phyloP scores from a whole-genome alignment of 2,329 filamentous ascomycete genomes.

The Trichoderma sp. region DNA sequence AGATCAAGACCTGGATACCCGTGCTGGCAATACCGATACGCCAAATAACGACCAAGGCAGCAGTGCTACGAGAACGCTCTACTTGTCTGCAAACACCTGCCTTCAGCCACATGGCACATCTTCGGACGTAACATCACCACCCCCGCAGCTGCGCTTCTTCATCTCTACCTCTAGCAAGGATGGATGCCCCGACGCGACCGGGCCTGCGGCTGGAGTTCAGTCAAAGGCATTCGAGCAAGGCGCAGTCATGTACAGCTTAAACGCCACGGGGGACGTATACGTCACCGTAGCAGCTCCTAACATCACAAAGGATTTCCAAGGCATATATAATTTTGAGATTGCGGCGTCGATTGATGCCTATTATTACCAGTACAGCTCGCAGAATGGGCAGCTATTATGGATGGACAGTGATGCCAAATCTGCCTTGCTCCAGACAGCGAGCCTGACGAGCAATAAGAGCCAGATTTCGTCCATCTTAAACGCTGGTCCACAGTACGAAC shows the following conservation, averaged over 20 bases:
- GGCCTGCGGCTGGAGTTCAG: slow-evolving; percentile 24
- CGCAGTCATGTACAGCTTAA: slow-evolving; percentile 62
- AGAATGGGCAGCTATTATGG: slow-evolving; percentile 60
- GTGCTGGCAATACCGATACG: background rate
- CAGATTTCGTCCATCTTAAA: slow-evolving; percentile 54
- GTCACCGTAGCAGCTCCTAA: slow-evolving; percentile 72
- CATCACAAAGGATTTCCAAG: slow-evolving; percentile 55
- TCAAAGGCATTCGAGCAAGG: slow-evolving; percentile 60
- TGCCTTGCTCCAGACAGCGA: slow-evolving; percentile 74
- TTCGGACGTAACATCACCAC: slow-evolving; percentile 25
- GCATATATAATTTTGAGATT: slow-evolving; percentile 75
- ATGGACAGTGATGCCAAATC: slow-evolving; percentile 81
- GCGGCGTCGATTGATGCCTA: slow-evolving; percentile 76
- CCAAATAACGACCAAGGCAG: slow-evolving; percentile 28
- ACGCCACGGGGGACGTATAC: slow-evolving; percentile 65
- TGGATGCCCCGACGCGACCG: slow-evolving; percentile 29
- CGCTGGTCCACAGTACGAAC: slow-evolving; percentile 60
- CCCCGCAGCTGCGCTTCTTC: slow-evolving; percentile 75
- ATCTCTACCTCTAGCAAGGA: slow-evolving; percentile 55
- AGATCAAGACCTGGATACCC: background rate
- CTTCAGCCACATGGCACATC: slow-evolving; percentile 59
- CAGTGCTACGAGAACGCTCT: slow-evolving; percentile 50
- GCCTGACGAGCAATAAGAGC: slow-evolving; percentile 59
- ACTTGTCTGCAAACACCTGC: slow-evolving; percentile 84
- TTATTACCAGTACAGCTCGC: slow-evolving; percentile 62